Evolutionary conservation across 2,329 filamentous ascomycete genomes (phyloP).

Genomic region (Penicillium sp.): DNA sequence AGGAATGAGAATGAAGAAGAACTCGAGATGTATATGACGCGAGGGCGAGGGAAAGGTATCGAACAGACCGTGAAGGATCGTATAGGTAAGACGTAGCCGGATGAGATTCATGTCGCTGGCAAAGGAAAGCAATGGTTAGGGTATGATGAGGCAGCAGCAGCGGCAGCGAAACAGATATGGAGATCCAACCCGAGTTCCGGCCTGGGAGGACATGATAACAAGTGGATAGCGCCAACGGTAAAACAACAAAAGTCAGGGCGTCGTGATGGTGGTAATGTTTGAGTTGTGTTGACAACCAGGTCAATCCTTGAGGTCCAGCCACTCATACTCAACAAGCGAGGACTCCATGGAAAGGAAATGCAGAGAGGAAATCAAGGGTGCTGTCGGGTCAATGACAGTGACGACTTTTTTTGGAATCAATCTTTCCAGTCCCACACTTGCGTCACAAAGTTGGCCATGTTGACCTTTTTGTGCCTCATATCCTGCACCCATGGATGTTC

Average conservation of each 20-base stretch:
- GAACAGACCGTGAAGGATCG: constrained; percentile 23
- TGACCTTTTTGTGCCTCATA: constrained; percentile 93
- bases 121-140: constrained; percentile 19
- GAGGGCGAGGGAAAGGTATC: too few species aligned
- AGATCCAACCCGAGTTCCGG: constrained; percentile 20
- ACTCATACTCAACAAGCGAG: constrained; percentile 18
- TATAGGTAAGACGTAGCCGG: constrained; percentile 19
- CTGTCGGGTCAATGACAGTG: not conserved
- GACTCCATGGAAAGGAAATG: constrained; percentile 9
- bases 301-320: constrained; percentile 29
- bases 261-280: constrained; percentile 13
- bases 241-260: constrained; percentile 6
- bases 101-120: constrained; percentile 10
- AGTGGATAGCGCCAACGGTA: constrained; percentile 11
- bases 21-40: too few species aligned
- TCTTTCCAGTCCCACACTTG: constrained; percentile 98
- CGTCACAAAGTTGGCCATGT: constrained; percentile 90
- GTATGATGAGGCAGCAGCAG: constrained; percentile 17
- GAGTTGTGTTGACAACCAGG: constrained; percentile 29
- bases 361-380: constrained; percentile 4
- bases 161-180: constrained; percentile 1
- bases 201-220: constrained; percentile 16
- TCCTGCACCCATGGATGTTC: constrained; percentile 99
- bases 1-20: constrained; percentile 14
- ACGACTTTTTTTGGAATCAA: constrained; percentile 29